phyloP scores from a whole-genome alignment of 805 yeast species.

The Lipomyces anomalus region DNA sequence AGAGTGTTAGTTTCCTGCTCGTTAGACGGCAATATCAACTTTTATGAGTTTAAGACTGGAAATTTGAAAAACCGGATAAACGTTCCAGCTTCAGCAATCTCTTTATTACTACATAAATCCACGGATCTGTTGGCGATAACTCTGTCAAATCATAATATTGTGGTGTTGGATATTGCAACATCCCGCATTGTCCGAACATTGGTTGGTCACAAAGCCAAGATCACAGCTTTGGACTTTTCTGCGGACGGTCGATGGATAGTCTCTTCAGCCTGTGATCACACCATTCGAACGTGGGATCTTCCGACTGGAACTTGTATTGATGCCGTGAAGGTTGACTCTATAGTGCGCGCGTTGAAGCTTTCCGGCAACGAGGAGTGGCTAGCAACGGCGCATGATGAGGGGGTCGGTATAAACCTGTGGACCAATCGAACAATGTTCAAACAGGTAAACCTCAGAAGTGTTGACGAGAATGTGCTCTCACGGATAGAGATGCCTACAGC shows the following conservation, averaged over 20 bases:
- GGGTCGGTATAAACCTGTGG: slow-evolving; percentile 90
- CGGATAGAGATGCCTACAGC: slow-evolving; percentile 62
- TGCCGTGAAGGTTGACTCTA: slow-evolving; percentile 69
- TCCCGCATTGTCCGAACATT: slow-evolving; percentile 78
- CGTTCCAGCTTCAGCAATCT: slow-evolving; percentile 71
- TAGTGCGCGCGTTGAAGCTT: slow-evolving; percentile 74
- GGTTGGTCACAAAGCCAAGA: slow-evolving; percentile 83
- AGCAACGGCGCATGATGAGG: slow-evolving; percentile 87
- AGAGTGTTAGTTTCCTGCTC: slow-evolving; percentile 81
- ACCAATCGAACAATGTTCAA: slow-evolving; percentile 80
- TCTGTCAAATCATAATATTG: slow-evolving; percentile 78
- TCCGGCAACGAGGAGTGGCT: slow-evolving; percentile 85
- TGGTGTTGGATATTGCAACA: slow-evolving; percentile 75
- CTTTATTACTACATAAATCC: slow-evolving; percentile 68
- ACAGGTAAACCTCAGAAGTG: slow-evolving; percentile 60
- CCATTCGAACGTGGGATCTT: slow-evolving; percentile 93
- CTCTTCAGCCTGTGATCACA: slow-evolving; percentile 73
- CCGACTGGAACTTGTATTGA: slow-evolving; percentile 97
- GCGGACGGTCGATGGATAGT: slow-evolving; percentile 96
- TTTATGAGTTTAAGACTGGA: slow-evolving; percentile 75
- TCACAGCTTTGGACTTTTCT: slow-evolving; percentile 82
- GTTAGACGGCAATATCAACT: slow-evolving; percentile 81
- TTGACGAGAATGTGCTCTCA: slow-evolving; percentile 53
- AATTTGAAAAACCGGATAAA: slow-evolving; percentile 59
- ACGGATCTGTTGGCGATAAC: slow-evolving; percentile 83